Evolutionary conservation across 2,329 filamentous ascomycete genomes (phyloP).

Genomic region (Alternaria dauci): DNA sequence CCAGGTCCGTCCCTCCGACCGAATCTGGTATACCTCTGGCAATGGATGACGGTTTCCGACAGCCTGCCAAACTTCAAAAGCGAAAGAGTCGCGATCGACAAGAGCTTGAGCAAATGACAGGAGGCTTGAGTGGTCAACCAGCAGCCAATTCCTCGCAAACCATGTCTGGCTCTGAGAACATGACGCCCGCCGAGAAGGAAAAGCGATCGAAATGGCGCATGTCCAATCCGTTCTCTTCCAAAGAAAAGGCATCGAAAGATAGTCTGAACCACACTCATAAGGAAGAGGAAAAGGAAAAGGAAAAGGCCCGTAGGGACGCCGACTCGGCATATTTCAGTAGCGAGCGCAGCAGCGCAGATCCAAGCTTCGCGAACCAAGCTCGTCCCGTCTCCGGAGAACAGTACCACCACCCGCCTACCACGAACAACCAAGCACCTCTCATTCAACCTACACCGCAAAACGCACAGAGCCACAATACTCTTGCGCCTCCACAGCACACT

Average conservation of each 20-base stretch:
- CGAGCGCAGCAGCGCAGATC: conserved; percentile 43
- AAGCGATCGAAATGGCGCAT: conserved; percentile 50
- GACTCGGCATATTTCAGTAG: conserved; percentile 49
- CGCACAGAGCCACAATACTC: conserved; percentile 15
- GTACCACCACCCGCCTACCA: conserved; percentile 24
- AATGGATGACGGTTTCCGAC: conserved; percentile 35
- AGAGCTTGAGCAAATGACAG: conserved; percentile 36
- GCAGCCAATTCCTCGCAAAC: conserved; percentile 30
- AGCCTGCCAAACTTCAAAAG: conserved; percentile 44
- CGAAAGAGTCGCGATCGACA: conserved; percentile 43
- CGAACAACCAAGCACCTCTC: conserved; percentile 26
- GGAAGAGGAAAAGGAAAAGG: conserved; percentile 22
- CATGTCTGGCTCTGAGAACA: conserved; percentile 26
- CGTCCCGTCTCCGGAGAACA: conserved; percentile 42
- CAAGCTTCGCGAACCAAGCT: conserved; percentile 42
- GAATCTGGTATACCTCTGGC: background rate
- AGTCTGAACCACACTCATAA: conserved; percentile 10
- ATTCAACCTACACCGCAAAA: conserved; percentile 15
- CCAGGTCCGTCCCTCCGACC: background rate
- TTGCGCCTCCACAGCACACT: conserved; percentile 24
- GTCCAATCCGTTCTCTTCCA: conserved; percentile 49
- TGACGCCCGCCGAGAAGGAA: conserved; percentile 39
- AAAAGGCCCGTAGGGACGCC: conserved; percentile 25
- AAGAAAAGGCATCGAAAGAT: conserved; percentile 40
- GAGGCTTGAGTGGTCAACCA: conserved; percentile 25